Evolutionary conservation across 129 eudicot species (phyloP).

Genomic region (Escallonia rubra): DNA sequence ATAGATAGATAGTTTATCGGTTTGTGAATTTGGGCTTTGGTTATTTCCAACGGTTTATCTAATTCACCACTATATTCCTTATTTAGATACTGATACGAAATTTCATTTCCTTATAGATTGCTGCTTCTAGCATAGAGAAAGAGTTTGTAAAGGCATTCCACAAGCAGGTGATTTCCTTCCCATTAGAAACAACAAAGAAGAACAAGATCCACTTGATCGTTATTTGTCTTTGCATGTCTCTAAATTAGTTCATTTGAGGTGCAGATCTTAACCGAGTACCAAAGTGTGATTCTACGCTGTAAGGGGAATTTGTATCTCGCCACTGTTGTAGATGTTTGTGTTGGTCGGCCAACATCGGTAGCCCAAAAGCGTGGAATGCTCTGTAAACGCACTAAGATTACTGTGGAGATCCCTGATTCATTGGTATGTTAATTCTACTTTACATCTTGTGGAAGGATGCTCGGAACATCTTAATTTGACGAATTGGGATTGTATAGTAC

Average conservation of each 20-base stretch:
- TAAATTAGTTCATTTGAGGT: too few species aligned
- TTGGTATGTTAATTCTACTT: neutral
- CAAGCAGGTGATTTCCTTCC: neutral
- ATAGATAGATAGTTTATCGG: too few species aligned
- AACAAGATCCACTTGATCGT: neutral
- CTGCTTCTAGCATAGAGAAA: neutral
- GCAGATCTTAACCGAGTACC: neutral
- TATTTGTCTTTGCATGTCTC: neutral
- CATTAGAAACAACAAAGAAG: neutral
- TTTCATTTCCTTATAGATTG: neutral
- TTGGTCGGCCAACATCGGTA: neutral
- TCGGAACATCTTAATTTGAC: too few species aligned
- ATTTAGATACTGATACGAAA: neutral
- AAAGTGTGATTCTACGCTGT: neutral
- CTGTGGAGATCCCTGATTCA: neutral
- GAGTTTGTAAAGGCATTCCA: neutral
- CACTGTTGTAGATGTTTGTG: neutral
- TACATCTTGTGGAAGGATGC: too few species aligned
- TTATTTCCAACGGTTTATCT: neutral
- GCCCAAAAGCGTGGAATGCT: neutral
- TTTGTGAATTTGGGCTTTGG: neutral
- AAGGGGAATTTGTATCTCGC: neutral
- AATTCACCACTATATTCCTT: neutral
- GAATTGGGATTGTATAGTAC: too few species aligned
- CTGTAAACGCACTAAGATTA: neutral